These are phyloP conservation scores for Schwanniomyces etchellsii DNA, from an alignment of 1,139 yeast species.

Conservation along the genomic window DNA sequence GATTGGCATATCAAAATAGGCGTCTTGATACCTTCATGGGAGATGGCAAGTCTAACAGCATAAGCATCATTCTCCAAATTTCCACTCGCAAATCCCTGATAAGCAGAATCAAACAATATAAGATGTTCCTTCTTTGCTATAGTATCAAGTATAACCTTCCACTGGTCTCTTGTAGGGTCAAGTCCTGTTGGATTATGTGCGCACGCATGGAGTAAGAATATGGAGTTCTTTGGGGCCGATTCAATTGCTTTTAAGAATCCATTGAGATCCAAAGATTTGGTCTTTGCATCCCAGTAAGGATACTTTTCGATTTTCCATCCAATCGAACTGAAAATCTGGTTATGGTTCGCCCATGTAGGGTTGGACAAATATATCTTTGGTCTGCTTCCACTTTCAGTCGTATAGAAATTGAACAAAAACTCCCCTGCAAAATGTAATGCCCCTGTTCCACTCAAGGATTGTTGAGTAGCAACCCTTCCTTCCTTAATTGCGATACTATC, in stretches of 20 bases:
- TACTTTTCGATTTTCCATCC: constrained; percentile 63
- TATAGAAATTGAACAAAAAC: constrained; percentile 57
- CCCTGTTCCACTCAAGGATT: constrained; percentile 93
- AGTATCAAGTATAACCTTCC: constrained; percentile 37
- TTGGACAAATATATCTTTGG: constrained; percentile 67
- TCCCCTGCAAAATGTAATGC: constrained; percentile 85
- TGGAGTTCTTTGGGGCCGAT: constrained; percentile 70
- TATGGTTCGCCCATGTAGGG: constrained; percentile 98
- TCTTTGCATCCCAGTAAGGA: constrained; percentile 69
- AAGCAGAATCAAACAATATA: constrained; percentile 42
- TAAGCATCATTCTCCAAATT: constrained; percentile 77
- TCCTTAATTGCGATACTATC: constrained; percentile 51
- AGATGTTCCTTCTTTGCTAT: constrained; percentile 32
- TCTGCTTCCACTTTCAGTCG: constrained; percentile 27
- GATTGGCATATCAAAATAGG: constrained; percentile 84
- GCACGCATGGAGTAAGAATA: constrained; percentile 53
- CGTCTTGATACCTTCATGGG: constrained; percentile 29
- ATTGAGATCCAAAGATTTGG: constrained; percentile 57
- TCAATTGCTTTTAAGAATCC: constrained; percentile 67
- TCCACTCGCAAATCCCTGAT: constrained; percentile 55
- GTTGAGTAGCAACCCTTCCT: constrained; percentile 64
- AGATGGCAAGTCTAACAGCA: constrained; percentile 79
- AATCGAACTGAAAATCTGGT: constrained; percentile 65
- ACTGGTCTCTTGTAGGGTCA: constrained; percentile 41
- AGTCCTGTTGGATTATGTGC: constrained; percentile 50